phyloP scores from a whole-genome alignment of 2,329 filamentous ascomycete genomes.

The Elsinoe necatrix region DNA sequence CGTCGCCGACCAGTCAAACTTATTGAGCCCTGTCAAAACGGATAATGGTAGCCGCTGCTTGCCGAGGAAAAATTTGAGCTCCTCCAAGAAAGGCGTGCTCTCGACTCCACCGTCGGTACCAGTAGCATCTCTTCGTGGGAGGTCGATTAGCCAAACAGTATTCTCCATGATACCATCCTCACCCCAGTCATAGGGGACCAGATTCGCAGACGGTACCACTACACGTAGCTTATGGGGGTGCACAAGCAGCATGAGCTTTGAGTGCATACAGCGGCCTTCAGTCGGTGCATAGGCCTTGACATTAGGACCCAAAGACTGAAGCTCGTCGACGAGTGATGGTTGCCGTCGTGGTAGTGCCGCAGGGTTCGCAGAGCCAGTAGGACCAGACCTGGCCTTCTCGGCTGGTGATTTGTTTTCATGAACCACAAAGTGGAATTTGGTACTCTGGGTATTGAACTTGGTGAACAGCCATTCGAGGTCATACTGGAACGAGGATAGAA shows the following conservation, averaged over 20 bases:
- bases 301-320: slow-evolving; percentile 25
- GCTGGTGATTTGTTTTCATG: background rate
- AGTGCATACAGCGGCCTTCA: slow-evolving; percentile 72
- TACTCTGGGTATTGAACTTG: slow-evolving; percentile 46
- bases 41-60: slow-evolving; percentile 57
- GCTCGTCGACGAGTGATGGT: slow-evolving; percentile 31
- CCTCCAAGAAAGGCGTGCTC: slow-evolving; percentile 54
- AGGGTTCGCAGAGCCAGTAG: background rate
- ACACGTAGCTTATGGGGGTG: slow-evolving; percentile 65
- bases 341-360: slow-evolving; percentile 44
- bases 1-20: slow-evolving; percentile 76
- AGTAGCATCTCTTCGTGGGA: slow-evolving; percentile 48
- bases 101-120: slow-evolving; percentile 23
- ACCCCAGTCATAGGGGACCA: slow-evolving; percentile 83
- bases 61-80: slow-evolving; percentile 61
- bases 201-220: slow-evolving; percentile 78
- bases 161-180: slow-evolving; percentile 81
- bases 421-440: slow-evolving; percentile 50
- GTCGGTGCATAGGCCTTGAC: slow-evolving; percentile 38
- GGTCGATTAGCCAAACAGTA: slow-evolving; percentile 82
- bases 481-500: slow-evolving; percentile 83
- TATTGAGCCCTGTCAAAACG: slow-evolving; percentile 58
- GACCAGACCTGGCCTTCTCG: background rate
- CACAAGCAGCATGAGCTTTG: slow-evolving; percentile 86
- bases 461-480: slow-evolving; percentile 67